Evolutionary conservation across 495 filamentous ascomycete genomes (phyloP).

Genomic region (Penicillium psychrofluorescens): DNA sequence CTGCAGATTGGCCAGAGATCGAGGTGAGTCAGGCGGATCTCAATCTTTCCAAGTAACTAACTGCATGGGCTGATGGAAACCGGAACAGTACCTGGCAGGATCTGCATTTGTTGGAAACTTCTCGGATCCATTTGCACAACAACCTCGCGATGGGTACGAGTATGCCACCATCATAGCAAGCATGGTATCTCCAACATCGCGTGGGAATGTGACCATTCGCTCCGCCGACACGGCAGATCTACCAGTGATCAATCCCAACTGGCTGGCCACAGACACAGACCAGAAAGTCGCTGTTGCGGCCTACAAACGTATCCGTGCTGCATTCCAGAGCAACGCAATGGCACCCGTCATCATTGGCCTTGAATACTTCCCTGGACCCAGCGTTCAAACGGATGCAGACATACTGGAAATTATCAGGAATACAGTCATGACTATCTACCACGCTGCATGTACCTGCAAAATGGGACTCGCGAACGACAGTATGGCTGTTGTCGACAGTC

Average conservation of each 20-base stretch:
- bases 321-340: slow-evolving; percentile 26
- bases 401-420: slow-evolving; percentile 39
- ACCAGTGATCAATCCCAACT: slow-evolving; percentile 51
- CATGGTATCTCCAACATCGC: slow-evolving; percentile 39
- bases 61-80: neutral
- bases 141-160: slow-evolving; percentile 28
- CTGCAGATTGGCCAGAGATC: slow-evolving; percentile 53
- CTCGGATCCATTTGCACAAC: slow-evolving; percentile 27
- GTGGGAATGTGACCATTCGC: slow-evolving; percentile 47
- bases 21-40: slow-evolving; percentile 22
- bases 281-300: slow-evolving; percentile 43
- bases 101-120: slow-evolving; percentile 35
- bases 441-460: slow-evolving; percentile 44
- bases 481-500: slow-evolving; percentile 49
- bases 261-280: slow-evolving; percentile 46
- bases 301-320: slow-evolving; percentile 42
- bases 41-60: neutral
- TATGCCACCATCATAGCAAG: slow-evolving; percentile 39
- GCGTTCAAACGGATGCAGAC: slow-evolving; percentile 40
- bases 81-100: slow-evolving; percentile 21
- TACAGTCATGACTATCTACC: slow-evolving; percentile 41
- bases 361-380: slow-evolving; percentile 44
- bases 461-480: slow-evolving; percentile 41
- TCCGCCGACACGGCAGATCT: slow-evolving; percentile 29
- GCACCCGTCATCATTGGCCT: slow-evolving; percentile 29